Percentiles rank a stretch among this genome's conserved stretches.
phyloP scores from a whole-genome alignment of 2,329 filamentous ascomycete genomes.

The Epichloe gansuensis region DNA sequence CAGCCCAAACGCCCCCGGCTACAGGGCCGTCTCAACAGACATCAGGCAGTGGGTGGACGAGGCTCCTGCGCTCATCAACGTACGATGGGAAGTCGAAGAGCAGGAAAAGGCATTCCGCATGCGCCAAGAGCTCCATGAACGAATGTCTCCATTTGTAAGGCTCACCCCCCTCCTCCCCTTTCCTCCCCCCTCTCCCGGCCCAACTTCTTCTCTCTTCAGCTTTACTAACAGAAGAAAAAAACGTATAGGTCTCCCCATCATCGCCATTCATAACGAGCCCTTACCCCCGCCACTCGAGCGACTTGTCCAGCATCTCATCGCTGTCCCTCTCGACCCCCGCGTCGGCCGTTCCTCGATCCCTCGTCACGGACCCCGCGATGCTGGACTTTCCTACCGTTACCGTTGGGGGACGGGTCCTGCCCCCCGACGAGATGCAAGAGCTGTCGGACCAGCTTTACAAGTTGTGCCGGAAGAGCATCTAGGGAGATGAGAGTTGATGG shows the following conservation, averaged over 20 bases:
- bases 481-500: background rate
- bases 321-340: background rate
- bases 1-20: constrained; percentile 51
- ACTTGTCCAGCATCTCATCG: constrained; percentile 3
- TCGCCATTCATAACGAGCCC: background rate
- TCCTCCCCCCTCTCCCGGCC: background rate
- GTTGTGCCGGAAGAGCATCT: background rate
- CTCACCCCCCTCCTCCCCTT: background rate
- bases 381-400: background rate
- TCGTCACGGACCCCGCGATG: background rate
- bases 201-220: background rate
- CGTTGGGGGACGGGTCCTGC: background rate
- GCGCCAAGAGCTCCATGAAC: constrained; percentile 32
- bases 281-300: background rate
- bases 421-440: background rate
- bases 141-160: constrained; percentile 20
- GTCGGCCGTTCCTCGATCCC: background rate
- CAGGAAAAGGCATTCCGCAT: constrained; percentile 35
- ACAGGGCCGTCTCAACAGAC: constrained; percentile 35
- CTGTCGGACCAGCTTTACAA: constrained; percentile 3
- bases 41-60: constrained; percentile 39
- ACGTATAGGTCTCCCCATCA: background rate
- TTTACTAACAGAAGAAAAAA: background rate
- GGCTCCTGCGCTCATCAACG: constrained; percentile 39
- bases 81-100: constrained; percentile 48